Conservation (phyloP, 2,329 filamentous ascomycete genomes). For the Daldinia eschscholtzii region DNA sequence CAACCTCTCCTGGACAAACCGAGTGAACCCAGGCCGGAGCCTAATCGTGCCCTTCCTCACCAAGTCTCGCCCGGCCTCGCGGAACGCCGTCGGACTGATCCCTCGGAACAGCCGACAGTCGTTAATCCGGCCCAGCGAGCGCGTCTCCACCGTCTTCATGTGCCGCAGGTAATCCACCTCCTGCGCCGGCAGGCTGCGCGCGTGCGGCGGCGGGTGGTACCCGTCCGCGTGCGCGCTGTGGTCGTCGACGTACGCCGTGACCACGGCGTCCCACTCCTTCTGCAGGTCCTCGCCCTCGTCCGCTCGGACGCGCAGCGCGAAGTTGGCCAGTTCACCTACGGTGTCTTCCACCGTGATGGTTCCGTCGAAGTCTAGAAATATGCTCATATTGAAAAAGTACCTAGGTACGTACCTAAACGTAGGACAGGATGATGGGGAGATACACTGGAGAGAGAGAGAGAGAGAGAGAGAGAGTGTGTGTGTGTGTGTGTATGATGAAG, state of each 20-base stretch:
- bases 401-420: too few species aligned
- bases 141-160: conserved; percentile 59
- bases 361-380: conserved; percentile 71
- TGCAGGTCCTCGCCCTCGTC: conserved; percentile 52
- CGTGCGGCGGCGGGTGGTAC: conserved; percentile 52
- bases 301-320: conserved; percentile 55
- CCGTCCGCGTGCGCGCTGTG: conserved; percentile 54
- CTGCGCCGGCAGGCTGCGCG: conserved; percentile 53
- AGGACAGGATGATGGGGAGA: too few species aligned
- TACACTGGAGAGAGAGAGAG: too few species aligned
- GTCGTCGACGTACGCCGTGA: conserved; percentile 61
- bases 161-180: conserved; percentile 61
- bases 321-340: conserved; percentile 61
- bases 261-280: conserved; percentile 60
- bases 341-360: conserved; percentile 69
- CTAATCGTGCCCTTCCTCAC: conserved; percentile 52
- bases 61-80: conserved; percentile 56
- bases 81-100: conserved; percentile 53
- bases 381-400: conserved; percentile 52
- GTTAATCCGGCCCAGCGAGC: conserved; percentile 61
- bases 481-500: neutral
- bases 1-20: conserved; percentile 46
- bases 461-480: neutral
- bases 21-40: conserved; percentile 58
- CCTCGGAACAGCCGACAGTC: conserved; percentile 60